Conservation (phyloP, 1,139 yeast genomes). For the Suhomyces terraborum region DNA sequence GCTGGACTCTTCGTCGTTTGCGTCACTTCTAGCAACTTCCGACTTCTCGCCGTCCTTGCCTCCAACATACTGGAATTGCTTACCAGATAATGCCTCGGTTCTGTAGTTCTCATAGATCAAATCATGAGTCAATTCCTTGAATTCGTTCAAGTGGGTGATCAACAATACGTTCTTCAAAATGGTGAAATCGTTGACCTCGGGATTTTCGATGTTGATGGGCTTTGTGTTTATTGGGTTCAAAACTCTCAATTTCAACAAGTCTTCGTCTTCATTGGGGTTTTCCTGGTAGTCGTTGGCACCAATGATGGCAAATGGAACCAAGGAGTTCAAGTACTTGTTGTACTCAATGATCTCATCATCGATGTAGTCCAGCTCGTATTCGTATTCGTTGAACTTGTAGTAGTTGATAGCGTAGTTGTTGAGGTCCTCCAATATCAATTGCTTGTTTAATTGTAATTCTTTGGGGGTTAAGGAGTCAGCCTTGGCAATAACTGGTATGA, state of each 20-base stretch:
- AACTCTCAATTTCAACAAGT: slow-evolving; percentile 40
- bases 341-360: slow-evolving; percentile 54
- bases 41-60: slow-evolving; percentile 21
- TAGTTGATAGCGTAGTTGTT: slow-evolving; percentile 41
- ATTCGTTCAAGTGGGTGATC: slow-evolving; percentile 78
- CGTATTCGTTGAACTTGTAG: slow-evolving; percentile 52
- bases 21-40: slow-evolving; percentile 16
- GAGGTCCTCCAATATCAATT: slow-evolving; percentile 46
- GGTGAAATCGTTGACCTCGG: slow-evolving; percentile 62
- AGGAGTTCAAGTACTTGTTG: slow-evolving; percentile 46
- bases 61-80: slow-evolving; percentile 44
- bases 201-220: slow-evolving; percentile 54
- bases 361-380: slow-evolving; percentile 48
- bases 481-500: slow-evolving; percentile 46
- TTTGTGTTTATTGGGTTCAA: slow-evolving; percentile 38
- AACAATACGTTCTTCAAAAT: slow-evolving; percentile 65
- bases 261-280: slow-evolving; percentile 33
- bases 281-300: slow-evolving; percentile 49
- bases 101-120: slow-evolving; percentile 70
- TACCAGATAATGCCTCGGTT: slow-evolving; percentile 61
- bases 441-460: slow-evolving; percentile 41
- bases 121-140: slow-evolving; percentile 70
- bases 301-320: slow-evolving; percentile 45
- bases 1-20: slow-evolving; percentile 38
- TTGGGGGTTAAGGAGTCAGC: slow-evolving; percentile 44